Evolutionary conservation across 495 filamentous ascomycete genomes (phyloP).

Genomic region (Staphylotrichum tortipilum): DNA sequence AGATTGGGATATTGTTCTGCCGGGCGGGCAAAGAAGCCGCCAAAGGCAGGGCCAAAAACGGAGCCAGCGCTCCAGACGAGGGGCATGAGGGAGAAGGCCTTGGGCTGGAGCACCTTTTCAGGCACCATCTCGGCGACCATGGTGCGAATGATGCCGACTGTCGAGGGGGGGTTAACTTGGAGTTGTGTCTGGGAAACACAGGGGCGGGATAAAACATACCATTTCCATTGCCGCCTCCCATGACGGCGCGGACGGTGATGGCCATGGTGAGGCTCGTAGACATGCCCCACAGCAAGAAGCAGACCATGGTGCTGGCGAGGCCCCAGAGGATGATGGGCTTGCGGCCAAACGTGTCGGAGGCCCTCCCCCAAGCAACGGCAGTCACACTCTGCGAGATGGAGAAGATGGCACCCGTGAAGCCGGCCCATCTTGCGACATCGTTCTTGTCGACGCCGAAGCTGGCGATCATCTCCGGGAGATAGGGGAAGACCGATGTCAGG

Average conservation of each 20-base stretch:
- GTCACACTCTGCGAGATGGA: conserved; percentile 63
- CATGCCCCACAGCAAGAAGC: conserved; percentile 68
- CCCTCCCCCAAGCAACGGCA: conserved; percentile 70
- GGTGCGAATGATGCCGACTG: conserved; percentile 60
- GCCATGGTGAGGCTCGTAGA: conserved; percentile 64
- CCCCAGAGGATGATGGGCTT: conserved; percentile 68
- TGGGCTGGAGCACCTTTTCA: conserved; percentile 69
- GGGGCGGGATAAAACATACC: no score
- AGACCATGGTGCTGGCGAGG: conserved; percentile 62
- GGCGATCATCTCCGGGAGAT: conserved; percentile 83
- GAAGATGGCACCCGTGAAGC: conserved; percentile 64
- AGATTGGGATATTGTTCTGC: conserved; percentile 56
- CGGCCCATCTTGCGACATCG: conserved; percentile 69
- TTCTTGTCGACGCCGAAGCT: conserved; percentile 63
- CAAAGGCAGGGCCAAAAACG: conserved; percentile 83
- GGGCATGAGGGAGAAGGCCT: conserved; percentile 79
- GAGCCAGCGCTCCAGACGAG: conserved; percentile 71
- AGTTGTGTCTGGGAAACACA: background rate
- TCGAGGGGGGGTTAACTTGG: no score
- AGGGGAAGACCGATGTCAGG: conserved; percentile 78
- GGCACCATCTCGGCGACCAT: conserved; percentile 71
- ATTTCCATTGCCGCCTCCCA: conserved; percentile 60
- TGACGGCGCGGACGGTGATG: conserved; percentile 56
- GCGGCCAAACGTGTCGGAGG: conserved; percentile 63
- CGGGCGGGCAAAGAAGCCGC: conserved; percentile 75